A percentile compares a stretch with the other conserved stretches of the same genome.
These are phyloP conservation scores for Neurospora sp. DNA, from an alignment of 495 filamentous ascomycete species.

Conservation along the genomic window DNA sequence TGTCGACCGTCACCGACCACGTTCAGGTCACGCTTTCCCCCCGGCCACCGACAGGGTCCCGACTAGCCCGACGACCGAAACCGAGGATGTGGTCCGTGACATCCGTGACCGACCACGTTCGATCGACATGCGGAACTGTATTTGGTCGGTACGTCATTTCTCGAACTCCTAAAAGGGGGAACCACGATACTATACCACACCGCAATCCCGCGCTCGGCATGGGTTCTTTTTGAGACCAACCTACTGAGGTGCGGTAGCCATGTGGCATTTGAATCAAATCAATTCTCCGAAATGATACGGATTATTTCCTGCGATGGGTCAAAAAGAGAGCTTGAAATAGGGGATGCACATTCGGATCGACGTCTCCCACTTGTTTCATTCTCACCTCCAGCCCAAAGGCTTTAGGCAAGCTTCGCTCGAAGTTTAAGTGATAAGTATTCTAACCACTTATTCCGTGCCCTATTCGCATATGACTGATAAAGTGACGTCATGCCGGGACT, in stretches of 20 bases:
- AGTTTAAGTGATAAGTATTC: not conserved
- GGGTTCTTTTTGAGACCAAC: not conserved
- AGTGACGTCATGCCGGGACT: not conserved
- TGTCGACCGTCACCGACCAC: not conserved
- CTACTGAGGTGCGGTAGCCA: not conserved
- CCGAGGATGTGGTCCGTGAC: not conserved
- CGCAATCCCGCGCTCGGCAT: not conserved
- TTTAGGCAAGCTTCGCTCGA: not conserved
- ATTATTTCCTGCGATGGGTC: not conserved
- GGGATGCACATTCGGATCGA: not conserved
- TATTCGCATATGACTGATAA: not conserved
- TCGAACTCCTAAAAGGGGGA: not conserved
- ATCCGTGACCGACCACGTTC: not conserved
- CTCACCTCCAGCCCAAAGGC: not conserved
- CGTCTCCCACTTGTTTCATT: not conserved
- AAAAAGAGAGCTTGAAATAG: not conserved
- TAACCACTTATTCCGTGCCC: not conserved
- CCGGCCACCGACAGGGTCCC: not conserved
- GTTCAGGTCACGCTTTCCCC: not conserved
- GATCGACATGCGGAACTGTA: not conserved
- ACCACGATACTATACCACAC: not conserved
- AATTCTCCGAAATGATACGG: not conserved
- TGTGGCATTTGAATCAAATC: not conserved
- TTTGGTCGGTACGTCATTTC: not conserved
- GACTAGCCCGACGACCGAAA: not conserved